A percentile compares a stretch with the other conserved stretches of the same genome.
These are phyloP conservation scores for Populus simonii DNA, from an alignment of 345 rosid species.

Conservation along the genomic window DNA sequence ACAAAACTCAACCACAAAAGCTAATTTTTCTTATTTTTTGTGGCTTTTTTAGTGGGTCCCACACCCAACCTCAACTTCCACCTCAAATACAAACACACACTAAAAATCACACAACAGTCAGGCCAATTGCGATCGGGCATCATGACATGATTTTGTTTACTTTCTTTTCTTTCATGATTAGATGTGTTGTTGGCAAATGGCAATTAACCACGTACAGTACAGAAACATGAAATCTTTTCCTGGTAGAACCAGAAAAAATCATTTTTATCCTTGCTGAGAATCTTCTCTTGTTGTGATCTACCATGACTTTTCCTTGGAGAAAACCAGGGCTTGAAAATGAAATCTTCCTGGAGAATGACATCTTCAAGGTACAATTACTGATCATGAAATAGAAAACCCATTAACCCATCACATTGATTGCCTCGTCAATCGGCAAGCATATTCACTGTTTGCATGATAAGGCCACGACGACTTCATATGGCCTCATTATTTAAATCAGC, in stretches of 20 bases:
- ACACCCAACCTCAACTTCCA: too few relatives aligned
- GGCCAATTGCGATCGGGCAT: not conserved
- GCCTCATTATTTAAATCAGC: not conserved
- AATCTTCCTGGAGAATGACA: not conserved
- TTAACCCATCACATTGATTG: not conserved
- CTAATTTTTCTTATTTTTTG: too few relatives aligned
- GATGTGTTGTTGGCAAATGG: not conserved
- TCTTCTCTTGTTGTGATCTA: not conserved
- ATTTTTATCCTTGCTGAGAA: not conserved
- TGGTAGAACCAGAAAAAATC: not conserved
- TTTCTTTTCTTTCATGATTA: not conserved
- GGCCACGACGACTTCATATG: not conserved
- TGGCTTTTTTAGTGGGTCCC: too few relatives aligned
- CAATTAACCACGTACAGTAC: not conserved
- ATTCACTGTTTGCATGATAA: not conserved
- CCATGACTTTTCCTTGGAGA: not conserved
- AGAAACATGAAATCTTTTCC: not conserved
- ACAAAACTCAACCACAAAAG: too few relatives aligned
- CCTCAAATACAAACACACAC: too few relatives aligned
- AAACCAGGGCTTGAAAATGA: not conserved
- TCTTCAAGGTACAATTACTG: not conserved
- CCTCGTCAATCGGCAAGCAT: not conserved
- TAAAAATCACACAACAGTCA: not conserved
- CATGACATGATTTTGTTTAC: not conserved
- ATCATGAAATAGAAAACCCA: not conserved